Percentiles rank a stretch among this genome's conserved stretches.
phyloP scores from a whole-genome alignment of 176 grass and related monocot species.

The Echinochloa phyllopogon region DNA sequence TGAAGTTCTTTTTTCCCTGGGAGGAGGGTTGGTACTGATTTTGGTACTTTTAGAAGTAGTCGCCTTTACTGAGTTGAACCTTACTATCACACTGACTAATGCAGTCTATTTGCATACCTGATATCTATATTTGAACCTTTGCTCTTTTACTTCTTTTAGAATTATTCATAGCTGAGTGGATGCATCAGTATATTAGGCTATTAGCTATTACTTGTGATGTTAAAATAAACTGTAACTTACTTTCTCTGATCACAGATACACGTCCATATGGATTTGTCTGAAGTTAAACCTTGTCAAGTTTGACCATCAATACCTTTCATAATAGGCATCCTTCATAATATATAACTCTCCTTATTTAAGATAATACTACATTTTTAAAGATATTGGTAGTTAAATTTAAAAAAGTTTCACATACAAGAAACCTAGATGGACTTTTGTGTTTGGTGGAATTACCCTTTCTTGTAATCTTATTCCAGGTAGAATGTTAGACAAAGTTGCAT shows the following conservation, averaged over 20 bases:
- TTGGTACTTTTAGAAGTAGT: not conserved
- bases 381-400: not conserved
- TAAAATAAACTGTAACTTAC: not conserved
- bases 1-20: not conserved
- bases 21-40: not conserved
- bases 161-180: not conserved
- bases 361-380: not conserved
- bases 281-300: not conserved
- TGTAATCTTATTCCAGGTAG: not conserved
- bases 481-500: not conserved
- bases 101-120: not conserved
- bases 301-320: not conserved
- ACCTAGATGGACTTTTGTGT: not conserved
- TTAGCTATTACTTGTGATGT: not conserved
- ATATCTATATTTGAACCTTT: slow-evolving; percentile 7
- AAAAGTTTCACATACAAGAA: not conserved
- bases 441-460: not conserved
- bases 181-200: not conserved
- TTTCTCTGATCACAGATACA: not conserved
- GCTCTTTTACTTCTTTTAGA: not conserved
- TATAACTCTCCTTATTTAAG: not conserved
- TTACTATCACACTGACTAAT: not conserved
- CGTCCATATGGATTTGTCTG: not conserved
- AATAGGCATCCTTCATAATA: not conserved
- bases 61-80: not conserved